Evolutionary conservation across 1,284 basidiomycete species (phyloP), one percentile per base, ranked within the genome.

Genomic region (Somion occarium): DNA sequence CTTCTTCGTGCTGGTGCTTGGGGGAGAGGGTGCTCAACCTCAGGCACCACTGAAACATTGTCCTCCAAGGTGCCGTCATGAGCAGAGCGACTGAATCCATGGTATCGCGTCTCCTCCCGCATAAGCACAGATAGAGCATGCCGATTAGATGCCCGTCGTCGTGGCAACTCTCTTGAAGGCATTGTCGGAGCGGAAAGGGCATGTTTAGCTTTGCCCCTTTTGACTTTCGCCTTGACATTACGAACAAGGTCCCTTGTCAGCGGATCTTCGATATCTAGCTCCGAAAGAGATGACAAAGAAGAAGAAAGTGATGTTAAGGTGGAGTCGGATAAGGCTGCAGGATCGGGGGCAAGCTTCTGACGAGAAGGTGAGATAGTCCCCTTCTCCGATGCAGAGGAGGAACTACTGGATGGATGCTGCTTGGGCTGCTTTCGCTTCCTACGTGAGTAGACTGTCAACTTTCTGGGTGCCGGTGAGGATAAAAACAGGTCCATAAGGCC

Each of bases 151-250:
- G 46, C 46, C 5, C 15, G 30, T 7, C 30, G 30, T 34, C 7
- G 15, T 7, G 30, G 30, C 7, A 34, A 15, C 7, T 5, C 24
- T 44, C 51, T 27, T 4, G 3, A 25, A 24, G 51, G 51, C 24
- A 22, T 27, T 18, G 22, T 24, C 26, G 9, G 27, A 18, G 50
- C 18, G n/a, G 46, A 34, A 24, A 23, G 13, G 12, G 38, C 3
- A 22, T 25, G 20, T 22, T 39, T 26, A 18, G 27, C 22, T 38
- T 46, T 53, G n/a, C 27, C 38, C 44, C 44, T 52, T 25, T 44
- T 47, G 38, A 2, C 26, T 52, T 52, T 27, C 20, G 19, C 27
- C 22, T 23, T n/a, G 25, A 22, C 3, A 22, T 22, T 11, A 15
- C n/a, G n/a, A 20, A 39, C 13, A 39, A n/a, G n/a, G n/a, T n/a